Percentiles rank a stretch among this genome's conserved stretches.
These are phyloP conservation scores for Monosporascus sp. DNA, from an alignment of 2,329 filamentous ascomycete species.

Conservation along the genomic window DNA sequence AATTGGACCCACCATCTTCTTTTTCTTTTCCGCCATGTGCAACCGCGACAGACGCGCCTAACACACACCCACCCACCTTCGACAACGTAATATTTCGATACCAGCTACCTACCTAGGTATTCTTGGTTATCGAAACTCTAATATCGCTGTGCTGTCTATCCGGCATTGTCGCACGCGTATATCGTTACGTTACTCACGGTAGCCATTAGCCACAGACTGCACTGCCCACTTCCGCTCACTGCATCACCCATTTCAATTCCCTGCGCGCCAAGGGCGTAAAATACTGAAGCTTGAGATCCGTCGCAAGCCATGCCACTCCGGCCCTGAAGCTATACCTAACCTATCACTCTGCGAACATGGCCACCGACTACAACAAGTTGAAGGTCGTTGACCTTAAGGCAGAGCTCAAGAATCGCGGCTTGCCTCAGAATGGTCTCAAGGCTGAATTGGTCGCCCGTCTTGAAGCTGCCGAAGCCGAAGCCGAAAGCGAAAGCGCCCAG, in stretches of 20 bases:
- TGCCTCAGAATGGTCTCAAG: constrained; percentile 65
- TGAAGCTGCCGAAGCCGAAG: constrained; percentile 20
- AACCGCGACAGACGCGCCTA: not conserved
- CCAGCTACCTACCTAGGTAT: too few species aligned
- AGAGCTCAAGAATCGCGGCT: constrained; percentile 67
- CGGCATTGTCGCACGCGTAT: too few species aligned
- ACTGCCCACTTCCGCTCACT: too few species aligned
- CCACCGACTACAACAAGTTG: constrained; percentile 49
- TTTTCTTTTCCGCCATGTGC: not conserved
- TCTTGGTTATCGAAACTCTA: too few species aligned
- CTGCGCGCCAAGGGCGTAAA: too few species aligned
- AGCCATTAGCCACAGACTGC: too few species aligned
- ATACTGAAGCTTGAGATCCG: not conserved
- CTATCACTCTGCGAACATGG: constrained; percentile 30
- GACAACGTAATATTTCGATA: too few species aligned
- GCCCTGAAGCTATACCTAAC: constrained; percentile 3
- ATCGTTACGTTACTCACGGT: too few species aligned
- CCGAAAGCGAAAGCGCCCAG: constrained; percentile 5
- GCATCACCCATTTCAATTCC: too few species aligned
- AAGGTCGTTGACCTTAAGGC: constrained; percentile 73
- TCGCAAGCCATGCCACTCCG: constrained; percentile 14
- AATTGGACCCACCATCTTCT: not conserved
- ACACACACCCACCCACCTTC: not conserved
- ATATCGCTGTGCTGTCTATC: too few species aligned
- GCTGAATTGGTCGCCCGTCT: constrained; percentile 66